phyloP scores from a whole-genome alignment of 2,329 filamentous ascomycete genomes.

The Incumbomyces lentus region DNA sequence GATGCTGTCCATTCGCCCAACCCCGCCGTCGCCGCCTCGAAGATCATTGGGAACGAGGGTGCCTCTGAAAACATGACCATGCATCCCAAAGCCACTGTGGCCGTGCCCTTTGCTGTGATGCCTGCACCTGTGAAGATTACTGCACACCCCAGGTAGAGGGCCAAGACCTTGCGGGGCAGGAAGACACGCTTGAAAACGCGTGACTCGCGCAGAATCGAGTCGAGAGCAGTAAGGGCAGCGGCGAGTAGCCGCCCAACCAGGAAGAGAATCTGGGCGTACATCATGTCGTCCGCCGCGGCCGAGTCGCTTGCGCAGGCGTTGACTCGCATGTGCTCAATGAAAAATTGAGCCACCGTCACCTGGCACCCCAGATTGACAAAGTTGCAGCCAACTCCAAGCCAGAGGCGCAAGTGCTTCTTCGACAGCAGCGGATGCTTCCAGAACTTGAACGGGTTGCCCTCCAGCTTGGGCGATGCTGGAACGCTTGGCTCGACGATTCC shows the following conservation, averaged over 20 bases:
- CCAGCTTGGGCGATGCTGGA: constrained; percentile 45
- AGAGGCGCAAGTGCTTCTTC: constrained; percentile 58
- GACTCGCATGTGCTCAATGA: constrained; percentile 63
- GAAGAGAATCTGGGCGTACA: constrained; percentile 64
- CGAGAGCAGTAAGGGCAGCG: constrained; percentile 43
- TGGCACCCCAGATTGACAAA: constrained; percentile 75
- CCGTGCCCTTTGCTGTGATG: constrained; percentile 37
- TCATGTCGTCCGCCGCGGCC: constrained; percentile 56
- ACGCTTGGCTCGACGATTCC: constrained; percentile 63
- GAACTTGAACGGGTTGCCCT: constrained; percentile 33
- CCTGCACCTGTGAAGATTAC: constrained; percentile 48
- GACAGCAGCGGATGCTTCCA: constrained; percentile 18
- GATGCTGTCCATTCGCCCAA: constrained; percentile 18
- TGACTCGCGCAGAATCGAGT: not conserved
- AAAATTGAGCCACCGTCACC: constrained; percentile 46
- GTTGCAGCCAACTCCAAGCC: constrained; percentile 64
- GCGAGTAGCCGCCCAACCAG: constrained; percentile 63
- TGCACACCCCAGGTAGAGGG: constrained; percentile 54
- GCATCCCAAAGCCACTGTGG: constrained; percentile 48
- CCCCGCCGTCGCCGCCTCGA: constrained; percentile 32
- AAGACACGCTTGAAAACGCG: constrained; percentile 30
- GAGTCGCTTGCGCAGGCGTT: constrained; percentile 44
- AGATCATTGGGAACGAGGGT: constrained; percentile 72
- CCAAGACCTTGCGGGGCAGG: constrained; percentile 58
- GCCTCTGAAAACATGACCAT: constrained; percentile 72